Evolutionary conservation across 202 grass and related monocot species (phyloP).

Genomic region (Digitaria exilis): DNA sequence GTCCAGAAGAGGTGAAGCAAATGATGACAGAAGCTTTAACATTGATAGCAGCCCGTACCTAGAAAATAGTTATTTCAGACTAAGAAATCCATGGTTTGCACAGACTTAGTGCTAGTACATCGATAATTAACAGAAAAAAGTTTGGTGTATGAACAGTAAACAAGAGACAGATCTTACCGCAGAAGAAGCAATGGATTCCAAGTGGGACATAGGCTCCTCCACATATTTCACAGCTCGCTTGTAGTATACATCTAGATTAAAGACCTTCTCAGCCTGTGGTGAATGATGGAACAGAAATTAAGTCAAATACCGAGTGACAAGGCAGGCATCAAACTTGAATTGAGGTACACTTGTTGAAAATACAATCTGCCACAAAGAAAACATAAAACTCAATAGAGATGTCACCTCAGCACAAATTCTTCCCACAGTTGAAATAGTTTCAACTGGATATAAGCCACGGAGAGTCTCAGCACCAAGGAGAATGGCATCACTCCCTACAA

Average conservation of each 20-base stretch:
- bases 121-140: background rate
- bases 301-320: background rate
- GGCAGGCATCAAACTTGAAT: background rate
- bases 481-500: constrained; percentile 95
- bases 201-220: constrained; percentile 93
- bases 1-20: constrained; percentile 95
- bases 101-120: background rate
- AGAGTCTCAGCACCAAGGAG: constrained; percentile 98
- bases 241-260: constrained; percentile 96
- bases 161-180: constrained; percentile 48
- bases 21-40: constrained; percentile 96
- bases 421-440: constrained; percentile 92
- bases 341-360: background rate
- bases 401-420: constrained; percentile 96
- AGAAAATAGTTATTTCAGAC: constrained; percentile 36
- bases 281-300: constrained; percentile 11
- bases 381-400: constrained; percentile 29
- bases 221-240: constrained; percentile 90
- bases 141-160: constrained; percentile 5
- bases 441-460: constrained; percentile 92
- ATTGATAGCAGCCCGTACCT: constrained; percentile 98
- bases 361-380: background rate
- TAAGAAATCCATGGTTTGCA: constrained; percentile 11
- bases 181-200: constrained; percentile 98
- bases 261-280: constrained; percentile 93